A percentile compares a stretch with the other conserved stretches of the same genome.
Conservation (phyloP, 495 filamentous ascomycete species). For the Talaromyces adpressus region DNA sequence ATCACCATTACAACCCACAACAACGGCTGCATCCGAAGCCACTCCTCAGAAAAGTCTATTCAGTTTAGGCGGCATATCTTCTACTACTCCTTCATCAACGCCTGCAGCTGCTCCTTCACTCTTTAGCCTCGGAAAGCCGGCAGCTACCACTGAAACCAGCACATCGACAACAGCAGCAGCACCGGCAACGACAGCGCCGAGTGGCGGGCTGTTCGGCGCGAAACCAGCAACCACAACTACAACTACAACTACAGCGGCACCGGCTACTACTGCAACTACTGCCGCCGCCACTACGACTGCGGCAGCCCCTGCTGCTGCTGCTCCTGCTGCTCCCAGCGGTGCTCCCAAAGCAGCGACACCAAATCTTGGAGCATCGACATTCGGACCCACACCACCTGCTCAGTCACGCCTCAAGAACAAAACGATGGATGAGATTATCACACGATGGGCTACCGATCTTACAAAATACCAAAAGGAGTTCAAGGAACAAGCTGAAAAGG, state of each 20-base stretch:
- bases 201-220: slow-evolving; percentile 29
- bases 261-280: slow-evolving; percentile 18
- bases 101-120: slow-evolving; percentile 28
- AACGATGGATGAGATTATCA: slow-evolving; percentile 99
- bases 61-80: slow-evolving; percentile 28
- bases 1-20: slow-evolving; percentile 18
- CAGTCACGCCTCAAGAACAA: slow-evolving; percentile 92
- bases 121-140: slow-evolving; percentile 6
- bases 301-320: slow-evolving; percentile 16
- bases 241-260: slow-evolving; percentile 17
- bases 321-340: slow-evolving; percentile 20
- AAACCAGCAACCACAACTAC: slow-evolving; percentile 21
- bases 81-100: slow-evolving; percentile 30
- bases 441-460: slow-evolving; percentile 91
- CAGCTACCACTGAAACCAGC: slow-evolving; percentile 1
- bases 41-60: slow-evolving; percentile 37
- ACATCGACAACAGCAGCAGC: slow-evolving; percentile 10
- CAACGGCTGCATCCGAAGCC: slow-evolving; percentile 26
- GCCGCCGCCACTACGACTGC: slow-evolving; percentile 14
- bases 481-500: slow-evolving; percentile 76
- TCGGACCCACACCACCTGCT: slow-evolving; percentile 66
- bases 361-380: slow-evolving; percentile 60
- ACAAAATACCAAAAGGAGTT: slow-evolving; percentile 96
- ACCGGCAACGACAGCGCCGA: slow-evolving; percentile 10
- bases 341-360: slow-evolving; percentile 20